Evolutionary conservation across 352 stramenopile species (phyloP), one percentile per base, ranked within the genome.

Genomic region (Phytophthora meadii): DNA sequence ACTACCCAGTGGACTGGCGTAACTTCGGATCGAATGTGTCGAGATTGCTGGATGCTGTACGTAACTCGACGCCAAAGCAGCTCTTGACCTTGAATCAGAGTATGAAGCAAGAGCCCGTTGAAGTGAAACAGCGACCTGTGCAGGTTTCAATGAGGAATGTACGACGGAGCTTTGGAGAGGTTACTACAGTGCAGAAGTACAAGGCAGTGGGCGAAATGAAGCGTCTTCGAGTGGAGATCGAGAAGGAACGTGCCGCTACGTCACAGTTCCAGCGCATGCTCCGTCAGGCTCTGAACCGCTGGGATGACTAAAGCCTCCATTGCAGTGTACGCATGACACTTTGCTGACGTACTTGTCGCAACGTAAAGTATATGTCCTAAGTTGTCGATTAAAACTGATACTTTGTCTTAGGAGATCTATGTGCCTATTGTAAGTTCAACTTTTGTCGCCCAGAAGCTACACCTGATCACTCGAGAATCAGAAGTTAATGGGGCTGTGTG

Each of bases 211-310:
- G 65, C 17, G 65, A 71, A 42, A 60, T 88, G 54, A 81, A 83
- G 53, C 51, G 66, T 24, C 79, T 93, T 4, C 72, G 76, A 37
- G 57, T 83, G 1, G 76, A 86, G 53, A 87, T 92, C 42, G 65
- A 81, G 15, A 82, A 72, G 27, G 81, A 93, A 27, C 71, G 66
- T 17, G 74, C 65, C 3, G 74, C 76, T 4, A 65, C 79, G 1
- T 74, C 77, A 3, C 70, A 76, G 28, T 93, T 80, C 63, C 77
- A 90, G 55, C 79, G 79, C 44, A 82, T 89, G 68, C 70, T 93
- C 8, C 77, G 71, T 7, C 77, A 76, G 27, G 82, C 88, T 49
- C 49, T 93, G 30, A 60, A 66, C 27, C 72, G 72, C 14, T 90
- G 79, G 78, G 61, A 82, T 37, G 52, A 70, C 27, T 30, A 30